Evolutionary conservation across 2,329 filamentous ascomycete genomes (phyloP).

Genomic region (Colletotrichum liaoningense): DNA sequence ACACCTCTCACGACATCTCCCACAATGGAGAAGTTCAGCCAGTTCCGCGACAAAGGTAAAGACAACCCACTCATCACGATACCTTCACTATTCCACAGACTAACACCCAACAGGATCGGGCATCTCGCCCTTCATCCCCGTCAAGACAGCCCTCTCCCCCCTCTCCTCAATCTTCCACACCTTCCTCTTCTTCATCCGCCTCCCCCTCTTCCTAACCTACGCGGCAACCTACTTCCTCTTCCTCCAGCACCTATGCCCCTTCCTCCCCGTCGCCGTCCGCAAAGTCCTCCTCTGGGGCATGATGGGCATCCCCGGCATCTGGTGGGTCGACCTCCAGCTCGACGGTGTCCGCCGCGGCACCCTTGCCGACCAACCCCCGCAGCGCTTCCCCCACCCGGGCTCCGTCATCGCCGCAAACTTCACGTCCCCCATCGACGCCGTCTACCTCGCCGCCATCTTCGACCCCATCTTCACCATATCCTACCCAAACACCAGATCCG

Average conservation of each 20-base stretch:
- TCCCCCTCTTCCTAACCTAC: slow-evolving; percentile 80
- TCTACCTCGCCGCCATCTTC: slow-evolving; percentile 96
- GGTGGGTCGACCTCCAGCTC: slow-evolving; percentile 99
- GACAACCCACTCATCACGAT: not conserved
- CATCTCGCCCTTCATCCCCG: slow-evolving; percentile 94
- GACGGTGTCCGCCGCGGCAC: slow-evolving; percentile 96
- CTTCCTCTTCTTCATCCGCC: slow-evolving; percentile 82
- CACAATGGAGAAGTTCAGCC: slow-evolving; percentile 92
- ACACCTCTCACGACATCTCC: not conserved
- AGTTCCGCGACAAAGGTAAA: slow-evolving; percentile 89
- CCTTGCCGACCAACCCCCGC: slow-evolving; percentile 77
- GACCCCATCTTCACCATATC: slow-evolving; percentile 93
- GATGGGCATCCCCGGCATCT: slow-evolving; percentile 89
- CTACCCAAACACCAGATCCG: slow-evolving; percentile 78
- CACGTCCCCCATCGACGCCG: slow-evolving; percentile 90
- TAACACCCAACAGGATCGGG: slow-evolving; percentile 78
- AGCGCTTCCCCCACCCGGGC: slow-evolving; percentile 81
- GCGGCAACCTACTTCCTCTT: slow-evolving; percentile 80
- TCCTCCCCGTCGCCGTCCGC: slow-evolving; percentile 67
- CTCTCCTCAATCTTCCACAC: slow-evolving; percentile 73
- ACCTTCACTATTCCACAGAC: not conserved
- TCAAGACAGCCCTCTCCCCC: slow-evolving; percentile 72
- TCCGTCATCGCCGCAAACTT: slow-evolving; percentile 91
- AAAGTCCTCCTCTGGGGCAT: slow-evolving; percentile 91
- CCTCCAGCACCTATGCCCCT: slow-evolving; percentile 81